Evolutionary conservation across 129 eudicot species (phyloP).

Genomic region (Centaurea solstitialis): DNA sequence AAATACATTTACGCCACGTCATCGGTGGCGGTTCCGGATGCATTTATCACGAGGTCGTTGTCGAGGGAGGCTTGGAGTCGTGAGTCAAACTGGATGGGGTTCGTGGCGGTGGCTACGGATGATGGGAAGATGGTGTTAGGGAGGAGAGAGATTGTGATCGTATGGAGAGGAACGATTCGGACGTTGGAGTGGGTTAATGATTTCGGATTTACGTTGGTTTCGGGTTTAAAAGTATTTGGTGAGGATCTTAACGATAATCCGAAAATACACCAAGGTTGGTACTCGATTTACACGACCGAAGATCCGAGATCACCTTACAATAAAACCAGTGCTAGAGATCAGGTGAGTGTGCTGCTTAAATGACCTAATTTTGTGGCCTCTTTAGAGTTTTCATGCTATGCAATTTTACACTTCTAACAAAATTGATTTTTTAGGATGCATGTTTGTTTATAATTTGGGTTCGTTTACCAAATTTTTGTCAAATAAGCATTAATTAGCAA

Average conservation of each 20-base stretch:
- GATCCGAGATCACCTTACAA: conserved; percentile 68
- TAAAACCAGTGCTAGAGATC: conserved; percentile 70
- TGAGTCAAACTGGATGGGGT: conserved; percentile 93
- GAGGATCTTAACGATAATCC: conserved; percentile 33
- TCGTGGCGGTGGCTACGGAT: conserved; percentile 83
- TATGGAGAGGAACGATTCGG: conserved; percentile 84
- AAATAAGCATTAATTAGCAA: no score
- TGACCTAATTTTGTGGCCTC: neutral
- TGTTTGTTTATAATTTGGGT: no score
- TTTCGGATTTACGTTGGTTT: conserved; percentile 50
- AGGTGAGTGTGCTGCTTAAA: conserved; percentile 42
- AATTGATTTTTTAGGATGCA: neutral
- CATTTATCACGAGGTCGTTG: conserved; percentile 55
- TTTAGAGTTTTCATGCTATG: neutral
- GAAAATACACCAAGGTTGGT: conserved; percentile 80
- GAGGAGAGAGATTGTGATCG: conserved; percentile 80
- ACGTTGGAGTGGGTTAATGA: conserved; percentile 82
- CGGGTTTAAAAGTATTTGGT: conserved; percentile 54
- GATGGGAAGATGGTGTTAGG: conserved; percentile 71
- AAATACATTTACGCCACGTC: conserved; percentile 74
- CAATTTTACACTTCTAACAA: no score
- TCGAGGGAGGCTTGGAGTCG: conserved; percentile 92
- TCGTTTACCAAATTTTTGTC: no score
- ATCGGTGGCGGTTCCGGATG: conserved; percentile 49
- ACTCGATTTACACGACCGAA: conserved; percentile 69